Base-by-base conservation (phyloP, 2,329 filamentous ascomycete genomes). In the Epichloe baconii region DNA sequence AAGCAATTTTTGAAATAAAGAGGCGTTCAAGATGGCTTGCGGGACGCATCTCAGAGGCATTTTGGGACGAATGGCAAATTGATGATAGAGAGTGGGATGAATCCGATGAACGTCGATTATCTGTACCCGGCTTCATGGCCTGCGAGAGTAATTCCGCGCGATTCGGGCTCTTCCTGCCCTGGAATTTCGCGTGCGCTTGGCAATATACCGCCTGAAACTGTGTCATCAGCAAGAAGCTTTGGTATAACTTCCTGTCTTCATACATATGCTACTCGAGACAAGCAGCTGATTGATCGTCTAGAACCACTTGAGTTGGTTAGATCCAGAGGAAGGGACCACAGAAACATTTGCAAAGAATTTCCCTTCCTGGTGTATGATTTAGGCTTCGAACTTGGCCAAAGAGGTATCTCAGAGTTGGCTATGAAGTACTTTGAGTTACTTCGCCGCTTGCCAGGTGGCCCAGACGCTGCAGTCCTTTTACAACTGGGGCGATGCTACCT, bases 11-110 rank as follows among this genome's bases (percentile, higher is more conserved):
- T 31, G 79, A 84, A 55, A 72, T 94, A 12, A 93, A 86, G 63
- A 73, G 74, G 2, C 67, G 95, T 15, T 79, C 85, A 21, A 77
- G 94, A 52, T 95, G 89, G 88, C 74, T 95, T 50, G 73, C 95
- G 40, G 86, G 87, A 8, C 82, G 93, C 47, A 71, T 75, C 37
- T 71, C 77, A 4, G 90, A 98, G 64, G 66, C 61, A 0, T 88
- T 82, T 60, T 98, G 93, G 93, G 85, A 94, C 52, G 64, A 75
- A 8, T 74, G 77, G 56, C 71, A 77, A 34, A 73, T 79, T 5
- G 88, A 96, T 62, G 89, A 95, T 64, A 78, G 89, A 52, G 93
- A 98, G 68, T 98, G 89, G 80, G 93, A 98, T 64, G 68, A 78
- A 5, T 77, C 83, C 44, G 80, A 88, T 61, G 73, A 76, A 19